Evolutionary conservation across 2,329 filamentous ascomycete genomes (phyloP).

Genomic region (Fusarium falciforme): DNA sequence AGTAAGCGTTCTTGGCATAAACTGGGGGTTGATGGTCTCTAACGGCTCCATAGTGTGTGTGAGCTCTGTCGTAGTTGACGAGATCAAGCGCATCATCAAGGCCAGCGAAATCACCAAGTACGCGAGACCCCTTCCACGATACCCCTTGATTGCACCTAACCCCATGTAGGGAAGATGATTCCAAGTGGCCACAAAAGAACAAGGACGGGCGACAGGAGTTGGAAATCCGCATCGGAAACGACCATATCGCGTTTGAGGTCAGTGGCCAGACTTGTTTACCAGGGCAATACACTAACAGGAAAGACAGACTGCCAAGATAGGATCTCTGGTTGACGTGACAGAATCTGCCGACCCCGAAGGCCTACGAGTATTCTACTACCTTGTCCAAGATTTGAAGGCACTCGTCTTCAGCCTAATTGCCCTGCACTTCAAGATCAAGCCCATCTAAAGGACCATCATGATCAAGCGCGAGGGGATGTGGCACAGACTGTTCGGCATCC

Average conservation of each 20-base stretch:
- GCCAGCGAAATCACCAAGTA: conserved; percentile 98
- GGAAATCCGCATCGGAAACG: conserved; percentile 91
- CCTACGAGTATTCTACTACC: conserved; percentile 96
- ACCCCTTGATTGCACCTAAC: conserved; percentile 26
- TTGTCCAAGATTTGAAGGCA: conserved; percentile 96
- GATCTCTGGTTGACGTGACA: conserved; percentile 94
- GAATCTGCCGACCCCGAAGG: conserved; percentile 97
- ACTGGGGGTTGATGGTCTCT: not conserved
- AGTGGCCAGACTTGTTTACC: conserved; percentile 33
- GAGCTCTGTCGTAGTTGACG: conserved; percentile 87
- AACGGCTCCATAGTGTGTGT: conserved; percentile 82
- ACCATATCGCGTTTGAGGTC: conserved; percentile 98
- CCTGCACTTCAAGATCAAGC: conserved; percentile 96
- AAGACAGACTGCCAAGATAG: conserved; percentile 92
- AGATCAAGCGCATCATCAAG: conserved; percentile 98
- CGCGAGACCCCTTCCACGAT: conserved; percentile 31
- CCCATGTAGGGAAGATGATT: conserved; percentile 85
- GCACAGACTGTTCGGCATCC: conserved; percentile 5
- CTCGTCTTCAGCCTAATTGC: conserved; percentile 96
- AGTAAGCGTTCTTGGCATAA: conserved; percentile 70
- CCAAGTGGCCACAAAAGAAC: conserved; percentile 99
- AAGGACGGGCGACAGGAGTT: conserved; percentile 98
- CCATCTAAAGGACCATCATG: conserved; percentile 62
- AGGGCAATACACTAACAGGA: conserved; percentile 22
- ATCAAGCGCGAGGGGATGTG: conserved; percentile 9